Evolutionary conservation across 2,329 filamentous ascomycete genomes (phyloP).

Genomic region (Pestalotiopsis sp.): DNA sequence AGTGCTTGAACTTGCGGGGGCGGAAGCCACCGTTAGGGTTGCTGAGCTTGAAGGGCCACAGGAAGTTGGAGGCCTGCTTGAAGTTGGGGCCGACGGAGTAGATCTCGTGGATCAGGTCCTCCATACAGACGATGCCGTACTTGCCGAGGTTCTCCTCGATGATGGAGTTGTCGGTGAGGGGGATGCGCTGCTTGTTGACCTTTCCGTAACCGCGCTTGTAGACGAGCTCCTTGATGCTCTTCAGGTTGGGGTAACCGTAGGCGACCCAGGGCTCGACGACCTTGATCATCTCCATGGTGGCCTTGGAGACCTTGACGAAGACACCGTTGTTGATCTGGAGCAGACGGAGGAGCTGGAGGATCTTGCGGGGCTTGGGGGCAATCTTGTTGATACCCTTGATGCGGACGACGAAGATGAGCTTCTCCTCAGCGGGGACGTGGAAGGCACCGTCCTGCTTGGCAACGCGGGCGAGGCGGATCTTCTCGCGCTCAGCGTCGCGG

Average conservation of each 20-base stretch:
- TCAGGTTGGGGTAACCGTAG: conserved; percentile 99
- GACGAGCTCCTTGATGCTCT: conserved; percentile 97
- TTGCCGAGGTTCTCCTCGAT: conserved; percentile 96
- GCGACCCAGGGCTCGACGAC: conserved; percentile 98
- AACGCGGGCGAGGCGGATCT: conserved; percentile 87
- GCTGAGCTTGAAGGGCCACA: conserved; percentile 99
- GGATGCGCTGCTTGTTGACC: conserved; percentile 96
- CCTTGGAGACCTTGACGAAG: conserved; percentile 97
- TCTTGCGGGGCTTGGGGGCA: conserved; percentile 99
- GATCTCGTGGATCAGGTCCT: conserved; percentile 99
- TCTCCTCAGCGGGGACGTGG: conserved; percentile 93
- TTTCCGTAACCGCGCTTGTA: conserved; percentile 99
- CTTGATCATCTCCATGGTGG: conserved; percentile 95
- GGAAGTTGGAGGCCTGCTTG: conserved; percentile 99
- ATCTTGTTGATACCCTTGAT: conserved; percentile 99
- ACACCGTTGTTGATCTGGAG: conserved; percentile 99
- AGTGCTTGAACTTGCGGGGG: conserved; percentile 97
- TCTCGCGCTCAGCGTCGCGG: conserved; percentile 97
- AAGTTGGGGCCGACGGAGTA: conserved; percentile 98
- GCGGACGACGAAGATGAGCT: conserved; percentile 96
- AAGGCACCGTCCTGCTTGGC: conserved; percentile 92
- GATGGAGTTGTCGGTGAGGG: conserved; percentile 96
- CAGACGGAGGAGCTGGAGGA: conserved; percentile 97
- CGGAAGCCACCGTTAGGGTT: conserved; percentile 98
- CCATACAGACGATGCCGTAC: conserved; percentile 98